Conservation (phyloP, 2,329 filamentous ascomycete genomes). For the Trichoderma citrinoviride region DNA sequence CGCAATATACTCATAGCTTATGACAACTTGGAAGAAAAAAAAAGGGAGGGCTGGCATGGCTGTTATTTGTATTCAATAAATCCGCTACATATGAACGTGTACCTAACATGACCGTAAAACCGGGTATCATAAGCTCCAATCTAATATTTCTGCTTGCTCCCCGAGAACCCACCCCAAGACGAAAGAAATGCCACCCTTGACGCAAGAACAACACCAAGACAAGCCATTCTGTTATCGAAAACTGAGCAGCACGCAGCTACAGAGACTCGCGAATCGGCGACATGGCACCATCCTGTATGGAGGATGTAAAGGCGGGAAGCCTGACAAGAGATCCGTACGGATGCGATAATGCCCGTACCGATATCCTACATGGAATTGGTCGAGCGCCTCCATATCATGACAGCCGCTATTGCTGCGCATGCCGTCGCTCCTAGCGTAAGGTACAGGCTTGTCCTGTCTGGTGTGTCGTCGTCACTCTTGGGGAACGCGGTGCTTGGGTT, state of each 20-base stretch:
- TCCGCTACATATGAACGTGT: neutral
- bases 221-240: neutral
- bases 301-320: neutral
- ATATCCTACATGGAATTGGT: constrained; percentile 43
- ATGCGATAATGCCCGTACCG: neutral
- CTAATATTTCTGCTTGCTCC: constrained; percentile 1
- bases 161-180: neutral
- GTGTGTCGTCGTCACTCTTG: constrained; percentile 80
- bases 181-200: neutral
- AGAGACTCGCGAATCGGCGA: no score
- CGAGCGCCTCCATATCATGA: constrained; percentile 63
- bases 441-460: constrained; percentile 81
- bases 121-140: constrained; percentile 18
- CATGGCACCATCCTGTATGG: neutral
- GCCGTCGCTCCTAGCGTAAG: constrained; percentile 74
- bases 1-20: no score
- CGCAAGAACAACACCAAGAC: neutral
- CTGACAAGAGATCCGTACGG: neutral
- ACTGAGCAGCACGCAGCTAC: neutral
- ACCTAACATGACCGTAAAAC: constrained; percentile 2
- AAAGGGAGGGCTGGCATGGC: no score
- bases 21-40: no score
- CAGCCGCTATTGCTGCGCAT: constrained; percentile 60
- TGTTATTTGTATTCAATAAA: neutral
- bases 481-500: constrained; percentile 87